Percentiles rank a stretch among this genome's conserved stretches.
These are phyloP conservation scores for Trifolium subterraneum DNA, from an alignment of 306 rosid genomes.

Conservation along the genomic window DNA sequence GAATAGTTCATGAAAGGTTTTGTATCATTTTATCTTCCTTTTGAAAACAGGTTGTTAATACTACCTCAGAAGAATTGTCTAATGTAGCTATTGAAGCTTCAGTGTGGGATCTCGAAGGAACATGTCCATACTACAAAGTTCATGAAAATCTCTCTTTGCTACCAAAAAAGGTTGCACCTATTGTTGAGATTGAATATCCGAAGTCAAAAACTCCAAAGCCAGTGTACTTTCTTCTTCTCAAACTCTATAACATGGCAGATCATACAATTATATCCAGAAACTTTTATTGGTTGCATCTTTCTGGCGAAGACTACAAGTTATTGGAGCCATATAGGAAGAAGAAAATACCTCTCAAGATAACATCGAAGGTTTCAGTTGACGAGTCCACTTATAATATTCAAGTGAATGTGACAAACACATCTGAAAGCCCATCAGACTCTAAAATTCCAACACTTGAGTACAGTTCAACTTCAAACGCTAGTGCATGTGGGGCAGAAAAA, in stretches of 20 bases:
- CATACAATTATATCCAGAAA: slow-evolving; percentile 71
- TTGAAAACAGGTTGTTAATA: slow-evolving; percentile 79
- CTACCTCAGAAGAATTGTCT: slow-evolving; percentile 71
- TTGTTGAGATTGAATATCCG: slow-evolving; percentile 83
- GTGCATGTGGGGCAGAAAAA: slow-evolving; percentile 37
- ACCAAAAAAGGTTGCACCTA: slow-evolving; percentile 65
- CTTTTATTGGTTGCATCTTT: slow-evolving; percentile 87
- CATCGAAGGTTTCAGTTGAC: slow-evolving; percentile 57
- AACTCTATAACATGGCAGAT: slow-evolving; percentile 72
- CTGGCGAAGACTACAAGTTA: slow-evolving; percentile 83
- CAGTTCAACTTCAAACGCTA: slow-evolving; percentile 51
- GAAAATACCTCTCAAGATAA: slow-evolving; percentile 74
- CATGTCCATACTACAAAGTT: slow-evolving; percentile 70
- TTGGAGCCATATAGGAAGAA: slow-evolving; percentile 73
- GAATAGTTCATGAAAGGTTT: slow-evolving; percentile 15
- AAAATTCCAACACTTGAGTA: slow-evolving; percentile 47
- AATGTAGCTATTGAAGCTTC: slow-evolving; percentile 76
- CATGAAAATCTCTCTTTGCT: slow-evolving; percentile 61
- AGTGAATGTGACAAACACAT: slow-evolving; percentile 70
- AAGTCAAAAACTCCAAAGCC: slow-evolving; percentile 73
- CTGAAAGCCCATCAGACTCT: slow-evolving; percentile 49
- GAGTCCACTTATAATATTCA: slow-evolving; percentile 70
- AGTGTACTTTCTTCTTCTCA: slow-evolving; percentile 91
- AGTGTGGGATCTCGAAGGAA: slow-evolving; percentile 93
- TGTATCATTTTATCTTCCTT: slow-evolving; percentile 46